phyloP scores from a whole-genome alignment of 306 rosid genomes.

The Gleditsia sinensis region DNA sequence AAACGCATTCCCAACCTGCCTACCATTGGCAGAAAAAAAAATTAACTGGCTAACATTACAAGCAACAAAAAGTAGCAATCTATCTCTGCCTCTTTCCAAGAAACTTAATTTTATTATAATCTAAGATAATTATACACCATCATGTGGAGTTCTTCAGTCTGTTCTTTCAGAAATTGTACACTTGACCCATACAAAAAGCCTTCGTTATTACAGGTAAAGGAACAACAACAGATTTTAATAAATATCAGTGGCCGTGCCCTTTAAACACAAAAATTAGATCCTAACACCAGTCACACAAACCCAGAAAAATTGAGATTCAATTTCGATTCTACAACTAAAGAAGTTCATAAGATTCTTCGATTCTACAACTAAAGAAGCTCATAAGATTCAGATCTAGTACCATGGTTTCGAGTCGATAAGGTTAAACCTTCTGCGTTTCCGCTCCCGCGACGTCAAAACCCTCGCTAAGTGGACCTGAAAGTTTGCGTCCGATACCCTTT shows the following conservation, averaged over 20 bases:
- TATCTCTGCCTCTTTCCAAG: not conserved
- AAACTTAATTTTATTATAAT: not conserved
- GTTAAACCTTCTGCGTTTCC: not conserved
- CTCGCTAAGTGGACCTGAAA: not conserved
- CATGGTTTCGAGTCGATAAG: slow-evolving; percentile 38
- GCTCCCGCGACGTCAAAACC: slow-evolving; percentile 24
- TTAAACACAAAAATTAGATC: too few species aligned
- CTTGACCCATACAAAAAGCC: not conserved
- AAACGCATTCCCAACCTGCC: not conserved
- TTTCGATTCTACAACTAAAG: too few species aligned
- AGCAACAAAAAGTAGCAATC: not conserved
- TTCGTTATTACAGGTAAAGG: not conserved
- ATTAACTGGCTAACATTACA: not conserved
- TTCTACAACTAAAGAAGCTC: not conserved
- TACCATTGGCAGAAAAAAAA: too few species aligned
- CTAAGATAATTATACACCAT: not conserved
- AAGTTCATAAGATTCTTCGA: too few species aligned
- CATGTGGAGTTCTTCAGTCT: not conserved
- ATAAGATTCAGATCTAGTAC: slow-evolving; percentile 22
- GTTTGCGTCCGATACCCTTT: not conserved
- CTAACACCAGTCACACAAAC: too few species aligned
- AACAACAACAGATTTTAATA: too few species aligned
- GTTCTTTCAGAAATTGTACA: not conserved
- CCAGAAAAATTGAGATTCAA: too few species aligned
- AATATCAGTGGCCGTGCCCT: not conserved